Percentiles rank a stretch among this genome's conserved stretches.
These are phyloP conservation scores for Phytophthora europaea DNA, from an alignment of 352 stramenopile genomes.

Conservation along the genomic window DNA sequence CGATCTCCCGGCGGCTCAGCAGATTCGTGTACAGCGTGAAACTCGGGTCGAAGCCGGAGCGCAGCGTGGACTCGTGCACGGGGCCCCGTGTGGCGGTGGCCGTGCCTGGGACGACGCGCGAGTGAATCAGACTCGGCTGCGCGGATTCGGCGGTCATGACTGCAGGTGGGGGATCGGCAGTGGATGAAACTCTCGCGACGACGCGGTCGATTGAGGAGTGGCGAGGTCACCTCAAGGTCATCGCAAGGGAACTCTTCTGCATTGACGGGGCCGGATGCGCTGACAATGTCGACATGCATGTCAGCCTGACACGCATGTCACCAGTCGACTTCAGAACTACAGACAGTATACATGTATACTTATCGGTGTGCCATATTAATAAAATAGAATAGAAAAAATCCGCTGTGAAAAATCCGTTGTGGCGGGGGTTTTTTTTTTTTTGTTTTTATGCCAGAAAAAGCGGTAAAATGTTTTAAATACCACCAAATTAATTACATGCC, in stretches of 20 bases:
- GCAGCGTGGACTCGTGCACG: slow-evolving; percentile 42
- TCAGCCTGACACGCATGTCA: background rate
- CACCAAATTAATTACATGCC: too few species aligned
- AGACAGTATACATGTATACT: background rate
- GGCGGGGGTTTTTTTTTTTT: too few species aligned
- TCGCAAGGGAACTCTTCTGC: background rate
- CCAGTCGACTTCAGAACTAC: background rate
- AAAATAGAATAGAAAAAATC: too few species aligned
- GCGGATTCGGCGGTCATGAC: slow-evolving; percentile 15
- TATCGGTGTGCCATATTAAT: too few species aligned
- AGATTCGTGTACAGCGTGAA: slow-evolving; percentile 74
- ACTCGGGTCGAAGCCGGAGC: slow-evolving; percentile 47
- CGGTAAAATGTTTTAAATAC: too few species aligned
- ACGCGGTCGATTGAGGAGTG: slow-evolving; percentile 14
- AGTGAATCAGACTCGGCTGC: slow-evolving; percentile 23
- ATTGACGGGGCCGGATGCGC: slow-evolving; percentile 16
- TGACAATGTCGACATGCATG: background rate
- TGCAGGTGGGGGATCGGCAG: background rate
- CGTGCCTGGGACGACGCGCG: slow-evolving; percentile 30
- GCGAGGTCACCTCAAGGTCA: slow-evolving; percentile 3
- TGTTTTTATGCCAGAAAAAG: too few species aligned
- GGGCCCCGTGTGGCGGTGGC: slow-evolving; percentile 42
- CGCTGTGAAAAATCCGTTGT: too few species aligned
- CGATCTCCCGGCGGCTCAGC: slow-evolving; percentile 48
- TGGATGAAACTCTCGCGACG: background rate